Evolutionary conservation across 176 grass and related monocot species (phyloP).

Genomic region (Dactylis glomerata): DNA sequence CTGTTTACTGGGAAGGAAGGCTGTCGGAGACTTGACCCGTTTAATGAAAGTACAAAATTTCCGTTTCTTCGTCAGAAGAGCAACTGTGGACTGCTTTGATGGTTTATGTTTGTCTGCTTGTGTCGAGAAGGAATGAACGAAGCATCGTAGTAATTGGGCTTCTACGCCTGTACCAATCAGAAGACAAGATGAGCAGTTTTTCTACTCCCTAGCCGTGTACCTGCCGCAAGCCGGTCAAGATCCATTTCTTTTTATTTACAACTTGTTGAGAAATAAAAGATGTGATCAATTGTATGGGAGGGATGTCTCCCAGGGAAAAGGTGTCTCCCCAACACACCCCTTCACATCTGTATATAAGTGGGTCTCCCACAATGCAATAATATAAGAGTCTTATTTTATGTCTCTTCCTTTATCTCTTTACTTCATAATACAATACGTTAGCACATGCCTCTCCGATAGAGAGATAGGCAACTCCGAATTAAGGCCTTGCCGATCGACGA

Average conservation of each 20-base stretch:
- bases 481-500: too few species aligned
- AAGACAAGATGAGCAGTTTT: not conserved
- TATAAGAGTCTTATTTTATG: too few species aligned
- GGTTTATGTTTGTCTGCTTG: slow-evolving; percentile 20
- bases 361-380: too few species aligned
- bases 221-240: not conserved
- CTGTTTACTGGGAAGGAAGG: not conserved
- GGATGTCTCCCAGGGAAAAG: too few species aligned
- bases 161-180: not conserved
- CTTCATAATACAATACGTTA: too few species aligned
- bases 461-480: too few species aligned
- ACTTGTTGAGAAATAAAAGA: too few species aligned
- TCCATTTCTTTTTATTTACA: not conserved
- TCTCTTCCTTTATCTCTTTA: too few species aligned
- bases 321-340: too few species aligned
- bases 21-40: not conserved
- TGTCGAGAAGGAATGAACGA: slow-evolving; percentile 10
- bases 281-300: too few species aligned
- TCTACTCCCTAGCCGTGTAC: not conserved
- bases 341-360: too few species aligned
- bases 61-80: not conserved
- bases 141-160: not conserved
- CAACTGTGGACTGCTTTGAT: not conserved
- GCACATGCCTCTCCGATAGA: too few species aligned
- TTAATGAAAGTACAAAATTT: not conserved